A percentile compares a stretch with the other conserved stretches of the same genome.
Conservation (phyloP, 352 stramenopile species). For the Pythium grandisporangium region DNA sequence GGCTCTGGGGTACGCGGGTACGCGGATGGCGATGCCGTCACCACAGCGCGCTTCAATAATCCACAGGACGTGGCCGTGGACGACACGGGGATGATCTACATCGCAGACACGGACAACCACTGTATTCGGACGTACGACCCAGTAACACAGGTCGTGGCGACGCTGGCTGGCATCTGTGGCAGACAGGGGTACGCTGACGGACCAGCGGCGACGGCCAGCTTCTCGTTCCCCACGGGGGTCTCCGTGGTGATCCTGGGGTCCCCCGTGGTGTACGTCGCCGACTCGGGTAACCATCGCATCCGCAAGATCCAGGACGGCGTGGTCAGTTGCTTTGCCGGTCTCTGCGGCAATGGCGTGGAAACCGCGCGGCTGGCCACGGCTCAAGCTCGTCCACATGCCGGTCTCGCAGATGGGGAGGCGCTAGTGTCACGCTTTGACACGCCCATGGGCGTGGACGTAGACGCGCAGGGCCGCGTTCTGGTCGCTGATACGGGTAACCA, state of each 20-base stretch:
- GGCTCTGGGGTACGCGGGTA: constrained; percentile 75
- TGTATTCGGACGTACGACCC: constrained; percentile 80
- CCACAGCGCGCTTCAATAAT: constrained; percentile 78
- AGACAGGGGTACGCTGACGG: constrained; percentile 38
- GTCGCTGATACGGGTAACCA: constrained; percentile 96
- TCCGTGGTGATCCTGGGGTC: constrained; percentile 24
- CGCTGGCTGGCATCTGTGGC: constrained; percentile 46
- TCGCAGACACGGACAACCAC: constrained; percentile 94
- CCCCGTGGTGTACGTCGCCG: constrained; percentile 54
- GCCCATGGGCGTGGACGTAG: constrained; percentile 84
- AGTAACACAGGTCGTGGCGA: constrained; percentile 27
- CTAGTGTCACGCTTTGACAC: constrained; percentile 85
- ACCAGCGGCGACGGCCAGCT: constrained; percentile 24
- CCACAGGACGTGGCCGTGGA: constrained; percentile 90
- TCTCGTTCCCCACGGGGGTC: constrained; percentile 63
- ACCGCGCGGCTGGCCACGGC: constrained; percentile 23
- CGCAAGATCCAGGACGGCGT: constrained; percentile 49
- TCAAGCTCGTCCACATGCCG: constrained; percentile 60
- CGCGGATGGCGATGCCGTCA: constrained; percentile 48
- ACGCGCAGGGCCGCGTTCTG: constrained; percentile 77
- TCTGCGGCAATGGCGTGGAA: constrained; percentile 77
- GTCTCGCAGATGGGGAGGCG: constrained; percentile 82
- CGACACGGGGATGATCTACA: constrained; percentile 88
- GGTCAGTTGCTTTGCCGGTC: constrained; percentile 83
- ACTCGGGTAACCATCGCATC: constrained; percentile 81